Evolutionary conservation across 768 basidiomycete species (phyloP), one percentile per base, ranked within the genome.

Genomic region (Phlegmacium glaucopus): DNA sequence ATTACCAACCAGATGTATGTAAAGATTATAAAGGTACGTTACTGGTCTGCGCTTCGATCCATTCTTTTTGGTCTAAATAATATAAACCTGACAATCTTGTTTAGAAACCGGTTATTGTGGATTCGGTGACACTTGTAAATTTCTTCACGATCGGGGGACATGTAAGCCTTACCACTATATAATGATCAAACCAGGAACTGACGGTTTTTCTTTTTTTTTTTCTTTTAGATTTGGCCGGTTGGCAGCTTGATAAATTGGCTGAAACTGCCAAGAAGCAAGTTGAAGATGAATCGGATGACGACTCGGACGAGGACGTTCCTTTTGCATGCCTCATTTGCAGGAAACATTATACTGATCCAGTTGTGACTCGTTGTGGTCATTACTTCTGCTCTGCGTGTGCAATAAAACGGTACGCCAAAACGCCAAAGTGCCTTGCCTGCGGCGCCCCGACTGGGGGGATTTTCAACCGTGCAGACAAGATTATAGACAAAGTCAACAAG

Each of bases 1-100:
- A 99, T 73, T 99, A 97, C 68, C 95, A 99, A 66, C 95, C 95
- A 3, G 95, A 98, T 61, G 95, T 99, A 13, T 99, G 95, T 70
- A 99, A 99, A 67, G 95, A 98, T 67, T 99, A 99, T 69, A 97
- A 96, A 83, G 93, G 93, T 91, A 52, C 47, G 85, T 76, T 22
- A 5, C 22, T 22, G 22, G 22, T 22, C 22, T 3, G 22, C 22
- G 22, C 16, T 50, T 3, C 39, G 8, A 25, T 47, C 50, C 16
- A 4, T 35, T 30, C 44, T 45, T 45, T 22, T 45, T 22, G 22
- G 37, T 39, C 50, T 46, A 39, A 26, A 39, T 7, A 47, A 45
- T 41, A 39, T 43, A 39, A 9, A 17, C 27, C 11, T 48, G 32
- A 51, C 43, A 42, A 41, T 39, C 36, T 44, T 51, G 49, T 16